These are phyloP conservation scores for Juncus effusus DNA, from an alignment of 176 grass and related monocot species.

Conservation along the genomic window DNA sequence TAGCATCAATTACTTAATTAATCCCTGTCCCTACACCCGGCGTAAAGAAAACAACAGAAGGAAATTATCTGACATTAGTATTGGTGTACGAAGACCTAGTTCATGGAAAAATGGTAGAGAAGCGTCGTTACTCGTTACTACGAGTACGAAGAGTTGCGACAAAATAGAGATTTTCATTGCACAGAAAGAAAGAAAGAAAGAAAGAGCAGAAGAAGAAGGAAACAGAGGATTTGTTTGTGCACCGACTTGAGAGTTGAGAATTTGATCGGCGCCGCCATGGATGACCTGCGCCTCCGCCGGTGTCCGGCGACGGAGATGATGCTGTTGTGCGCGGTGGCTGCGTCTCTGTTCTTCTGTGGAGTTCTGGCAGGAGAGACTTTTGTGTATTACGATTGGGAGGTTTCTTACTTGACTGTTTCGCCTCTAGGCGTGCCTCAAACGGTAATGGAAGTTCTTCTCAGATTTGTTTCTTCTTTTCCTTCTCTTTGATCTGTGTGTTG, in stretches of 20 bases:
- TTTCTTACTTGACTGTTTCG: slow-evolving; percentile 64
- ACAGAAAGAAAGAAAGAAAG: background rate
- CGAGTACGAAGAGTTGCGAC: slow-evolving; percentile 5
- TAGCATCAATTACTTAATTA: background rate
- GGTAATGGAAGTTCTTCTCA: slow-evolving; percentile 23
- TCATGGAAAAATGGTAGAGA: background rate
- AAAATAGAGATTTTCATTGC: slow-evolving; percentile 1
- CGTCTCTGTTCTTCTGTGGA: background rate
- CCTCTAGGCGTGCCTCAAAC: slow-evolving; percentile 65
- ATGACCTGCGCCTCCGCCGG: slow-evolving; percentile 6
- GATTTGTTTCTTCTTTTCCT: background rate
- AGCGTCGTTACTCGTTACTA: background rate
- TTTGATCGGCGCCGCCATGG: slow-evolving; percentile 22
- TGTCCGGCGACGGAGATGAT: slow-evolving; percentile 6
- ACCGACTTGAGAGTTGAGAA: too few species aligned
- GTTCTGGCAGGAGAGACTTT: slow-evolving; percentile 19
- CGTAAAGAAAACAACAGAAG: too few species aligned
- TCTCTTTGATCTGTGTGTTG: background rate
- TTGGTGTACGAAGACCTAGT: slow-evolving; percentile 1
- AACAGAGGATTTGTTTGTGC: slow-evolving; percentile 11
- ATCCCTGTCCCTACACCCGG: background rate
- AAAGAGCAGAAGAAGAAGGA: background rate
- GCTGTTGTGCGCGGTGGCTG: slow-evolving; percentile 23
- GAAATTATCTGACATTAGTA: background rate
- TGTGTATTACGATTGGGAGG: slow-evolving; percentile 50